Percentiles rank a stretch among this genome's conserved stretches.
These are phyloP conservation scores for Wickerhamomyces mucosus DNA, from an alignment of 805 yeast genomes.

Conservation along the genomic window DNA sequence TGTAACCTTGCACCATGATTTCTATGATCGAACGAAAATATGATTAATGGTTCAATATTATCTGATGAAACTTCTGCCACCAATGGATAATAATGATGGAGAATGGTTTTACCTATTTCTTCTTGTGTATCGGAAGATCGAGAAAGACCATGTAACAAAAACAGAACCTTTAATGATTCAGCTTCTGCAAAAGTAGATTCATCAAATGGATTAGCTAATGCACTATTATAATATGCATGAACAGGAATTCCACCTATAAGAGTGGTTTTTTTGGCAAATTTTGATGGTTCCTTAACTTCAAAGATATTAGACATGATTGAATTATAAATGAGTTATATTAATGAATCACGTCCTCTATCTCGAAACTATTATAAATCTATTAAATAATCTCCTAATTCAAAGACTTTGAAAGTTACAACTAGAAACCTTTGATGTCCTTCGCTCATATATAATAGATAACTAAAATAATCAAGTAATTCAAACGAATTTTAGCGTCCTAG, in stretches of 20 bases:
- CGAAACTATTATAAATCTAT: too few species aligned
- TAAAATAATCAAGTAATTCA: too few species aligned
- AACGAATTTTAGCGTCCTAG: too few species aligned
- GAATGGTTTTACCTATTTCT: neutral
- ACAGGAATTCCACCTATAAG: neutral
- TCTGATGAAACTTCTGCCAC: neutral
- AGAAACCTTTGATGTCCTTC: too few species aligned
- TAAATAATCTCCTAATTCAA: too few species aligned
- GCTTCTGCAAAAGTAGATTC: neutral
- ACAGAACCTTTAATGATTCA: neutral
- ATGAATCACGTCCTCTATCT: too few species aligned
- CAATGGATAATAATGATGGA: neutral
- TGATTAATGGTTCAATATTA: constrained; percentile 4
- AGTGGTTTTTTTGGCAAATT: neutral
- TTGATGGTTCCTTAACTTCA: neutral
- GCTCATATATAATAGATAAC: too few species aligned
- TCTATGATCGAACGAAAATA: constrained; percentile 14
- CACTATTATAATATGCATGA: neutral
- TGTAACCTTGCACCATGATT: constrained; percentile 15
- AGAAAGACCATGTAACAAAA: neutral
- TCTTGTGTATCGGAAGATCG: too few species aligned
- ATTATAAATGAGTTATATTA: too few species aligned
- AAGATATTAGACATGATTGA: too few species aligned
- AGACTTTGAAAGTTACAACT: too few species aligned
- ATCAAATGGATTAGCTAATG: neutral